Evolutionary conservation across 345 rosid genomes (phyloP), one percentile per base, ranked within the genome.

Genomic region (Arabis hirsuta): DNA sequence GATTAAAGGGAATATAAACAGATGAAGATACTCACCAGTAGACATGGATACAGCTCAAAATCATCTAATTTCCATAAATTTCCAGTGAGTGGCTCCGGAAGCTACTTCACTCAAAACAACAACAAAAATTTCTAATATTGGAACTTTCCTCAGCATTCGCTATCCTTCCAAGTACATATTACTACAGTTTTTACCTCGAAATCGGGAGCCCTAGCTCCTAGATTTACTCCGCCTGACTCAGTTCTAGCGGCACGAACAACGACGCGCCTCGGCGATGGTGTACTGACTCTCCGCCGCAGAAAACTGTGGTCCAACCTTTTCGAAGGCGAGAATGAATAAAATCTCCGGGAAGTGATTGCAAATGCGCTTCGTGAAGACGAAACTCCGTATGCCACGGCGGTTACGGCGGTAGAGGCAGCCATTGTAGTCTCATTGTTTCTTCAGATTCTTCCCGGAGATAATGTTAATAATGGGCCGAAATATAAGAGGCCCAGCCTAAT

Each of bases 31-130:
- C 64, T 81, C 70, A 90, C 97, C 80, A 90, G 72, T 52, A 90
- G 76, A 73, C 89, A 88, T 13, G 98, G 96, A 47, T 89, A 80
- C n/a, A 89, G 31, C 57, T 90, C 96, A 73, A 89, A 88, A 85
- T 91, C 97, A 54, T 86, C 92, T 59, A 93, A 81, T 20, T 66
- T 85, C 95, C 97, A 90, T 26, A 68, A 12, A 65, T 83, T 90
- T 69, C 98, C 97, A 31, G 97, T 85, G 11, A 90, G 83, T 20
- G 96, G 95, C 87, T 90, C 95, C 27, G 82, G 80, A 58, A 90
- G 82, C 94, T 92, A 65, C 5, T 48, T 63, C 60, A 73, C 65
- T 47, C 71, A 72, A 19, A 53, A 53, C 44, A 53, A 43, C 32
- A 29, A 74, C 26, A 50, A 27, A 48, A 32, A 16, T 55, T 39